Base-by-base conservation (phyloP, 2,329 filamentous ascomycete species). In the Fonsecaea nubica region DNA sequence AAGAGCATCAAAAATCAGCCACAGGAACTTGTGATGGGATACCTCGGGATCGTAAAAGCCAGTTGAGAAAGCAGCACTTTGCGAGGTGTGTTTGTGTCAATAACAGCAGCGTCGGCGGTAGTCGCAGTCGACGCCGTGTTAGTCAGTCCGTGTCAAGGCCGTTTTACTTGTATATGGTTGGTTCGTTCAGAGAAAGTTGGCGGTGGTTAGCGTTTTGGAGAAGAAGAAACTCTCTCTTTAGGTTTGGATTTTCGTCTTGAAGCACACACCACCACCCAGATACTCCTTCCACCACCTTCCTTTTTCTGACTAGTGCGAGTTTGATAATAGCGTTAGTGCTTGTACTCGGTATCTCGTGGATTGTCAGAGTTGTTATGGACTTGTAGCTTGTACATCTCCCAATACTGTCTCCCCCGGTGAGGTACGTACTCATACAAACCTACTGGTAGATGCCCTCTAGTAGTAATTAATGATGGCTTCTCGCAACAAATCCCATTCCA, bases 121-220 rank as follows among this genome's bases (percentile, higher is more conserved):
- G 25, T 50, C 45, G 45, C 45, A 50, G 21, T 50, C 45, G 45
- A 15, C 45, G 21, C 45, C 45, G 45, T 50, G 7, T 30, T 50
- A 15, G 15, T 50, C 45, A 13, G 45, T 50, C 45, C 45, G 45
- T 50, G 45, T 50, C 45, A 50, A 30, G 10, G 45, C 45, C 45
- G 45, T 25, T 50, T 10, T 4, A 30, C 9, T 25, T 12, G 45
- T 3, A 25, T 4, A 50, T 50, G 45, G 45, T 50, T 50, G 45
- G 45, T 50, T 50, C 45, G 45, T 50, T 50, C 45, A 25, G 21
- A 4, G 6, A 7, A 21, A 21, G 6, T n/a, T 3, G 42, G 7
- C 21, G 15, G n/a, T 50, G 18, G 10, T 13, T 50, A 25, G 45
- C 40, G 40, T 45, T 50, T 50, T 18, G 45, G 25, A 21, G 25